Percentiles rank a stretch among this genome's conserved stretches.
phyloP scores from a whole-genome alignment of 768 basidiomycete species.

The Gloeopeniophorella convolvens region DNA sequence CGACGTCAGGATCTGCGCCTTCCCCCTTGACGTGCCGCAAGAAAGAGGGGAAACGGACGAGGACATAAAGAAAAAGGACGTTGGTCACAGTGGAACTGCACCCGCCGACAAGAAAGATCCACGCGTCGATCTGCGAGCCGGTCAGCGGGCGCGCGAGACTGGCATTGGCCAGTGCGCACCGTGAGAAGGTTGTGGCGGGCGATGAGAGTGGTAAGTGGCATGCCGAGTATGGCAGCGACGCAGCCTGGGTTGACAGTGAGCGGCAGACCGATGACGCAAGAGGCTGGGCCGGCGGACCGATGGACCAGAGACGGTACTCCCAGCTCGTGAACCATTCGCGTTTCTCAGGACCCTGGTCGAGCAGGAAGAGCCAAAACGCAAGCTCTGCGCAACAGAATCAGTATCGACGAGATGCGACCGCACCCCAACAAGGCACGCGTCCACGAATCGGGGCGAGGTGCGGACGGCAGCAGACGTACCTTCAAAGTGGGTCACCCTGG shows the following conservation, averaged over 20 bases:
- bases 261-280: not conserved
- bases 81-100: conserved; percentile 62
- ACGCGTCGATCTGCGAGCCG: conserved; percentile 54
- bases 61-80: conserved; percentile 63
- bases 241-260: conserved; percentile 41
- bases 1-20: conserved; percentile 68
- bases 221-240: conserved; percentile 53
- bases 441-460: too few relatives aligned
- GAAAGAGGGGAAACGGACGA: conserved; percentile 64
- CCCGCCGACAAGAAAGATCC: conserved; percentile 71
- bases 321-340: conserved; percentile 75
- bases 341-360: conserved; percentile 66
- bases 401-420: not conserved
- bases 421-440: not conserved
- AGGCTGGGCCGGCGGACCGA: conserved; percentile 38
- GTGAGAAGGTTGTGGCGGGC: conserved; percentile 51
- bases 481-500: conserved; percentile 76
- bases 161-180: conserved; percentile 31
- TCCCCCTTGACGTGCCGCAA: conserved; percentile 63
- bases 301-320: conserved; percentile 70
- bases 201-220: conserved; percentile 64
- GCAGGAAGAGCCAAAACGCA: conserved; percentile 76
- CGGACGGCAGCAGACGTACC: too few relatives aligned
- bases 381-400: conserved; percentile 42
- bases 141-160: not conserved